These are phyloP conservation scores for Smittium mucronatum DNA, from an alignment of 371 early-diverging fungal genomes.

Conservation along the genomic window DNA sequence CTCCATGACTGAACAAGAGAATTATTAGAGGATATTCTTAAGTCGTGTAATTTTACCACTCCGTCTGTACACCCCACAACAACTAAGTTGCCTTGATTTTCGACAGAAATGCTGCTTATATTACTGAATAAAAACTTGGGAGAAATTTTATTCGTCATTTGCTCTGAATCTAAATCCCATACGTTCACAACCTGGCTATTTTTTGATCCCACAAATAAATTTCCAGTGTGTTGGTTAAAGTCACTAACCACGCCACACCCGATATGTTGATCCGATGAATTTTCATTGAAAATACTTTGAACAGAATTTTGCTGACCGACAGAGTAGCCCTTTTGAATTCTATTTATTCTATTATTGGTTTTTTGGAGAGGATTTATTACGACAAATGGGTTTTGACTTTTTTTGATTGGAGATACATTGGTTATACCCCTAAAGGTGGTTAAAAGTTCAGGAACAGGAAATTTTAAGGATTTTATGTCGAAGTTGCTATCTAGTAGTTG, in stretches of 20 bases:
- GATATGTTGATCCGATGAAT: neutral
- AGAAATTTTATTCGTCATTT: constrained; percentile 1
- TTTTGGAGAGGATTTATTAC: neutral
- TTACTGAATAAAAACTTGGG: constrained; percentile 10
- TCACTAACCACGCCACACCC: constrained; percentile 23
- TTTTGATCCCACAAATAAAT: constrained; percentile 26
- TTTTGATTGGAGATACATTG: neutral
- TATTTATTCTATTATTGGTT: neutral
- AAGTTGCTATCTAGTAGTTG: constrained; percentile 6
- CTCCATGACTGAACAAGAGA: constrained; percentile 25
- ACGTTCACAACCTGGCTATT: constrained; percentile 25
- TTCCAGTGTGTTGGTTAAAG: constrained; percentile 28
- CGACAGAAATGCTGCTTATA: constrained; percentile 7
- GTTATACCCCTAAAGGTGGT: constrained; percentile 5
- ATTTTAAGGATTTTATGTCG: constrained; percentile 12
- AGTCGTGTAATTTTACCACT: constrained; percentile 30
- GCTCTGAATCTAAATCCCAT: constrained; percentile 28
- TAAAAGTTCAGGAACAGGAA: constrained; percentile 15
- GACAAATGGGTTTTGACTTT: neutral
- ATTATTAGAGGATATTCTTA: constrained; percentile 18
- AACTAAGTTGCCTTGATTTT: constrained; percentile 13
- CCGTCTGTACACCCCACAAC: constrained; percentile 23
- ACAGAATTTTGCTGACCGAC: neutral
- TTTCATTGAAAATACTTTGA: neutral
- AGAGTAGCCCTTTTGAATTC: neutral